These are phyloP conservation scores for Garcia nutans DNA, from an alignment of 345 rosid species.

Conservation along the genomic window DNA sequence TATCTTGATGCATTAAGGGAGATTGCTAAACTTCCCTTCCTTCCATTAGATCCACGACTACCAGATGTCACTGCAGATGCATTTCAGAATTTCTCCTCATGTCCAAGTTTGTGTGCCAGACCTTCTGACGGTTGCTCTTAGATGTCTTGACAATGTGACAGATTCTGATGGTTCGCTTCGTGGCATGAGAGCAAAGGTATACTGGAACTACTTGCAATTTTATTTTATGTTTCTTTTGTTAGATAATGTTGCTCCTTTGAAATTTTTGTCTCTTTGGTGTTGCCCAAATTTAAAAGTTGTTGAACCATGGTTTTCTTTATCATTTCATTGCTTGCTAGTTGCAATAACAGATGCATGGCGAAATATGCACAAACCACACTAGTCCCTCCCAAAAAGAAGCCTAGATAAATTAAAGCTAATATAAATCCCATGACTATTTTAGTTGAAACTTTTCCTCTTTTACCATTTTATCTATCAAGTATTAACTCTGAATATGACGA, in stretches of 20 bases:
- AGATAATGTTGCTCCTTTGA: neutral
- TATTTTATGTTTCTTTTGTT: neutral
- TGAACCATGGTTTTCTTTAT: neutral
- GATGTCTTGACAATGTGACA: conserved; percentile 78
- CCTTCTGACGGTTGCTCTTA: conserved; percentile 73
- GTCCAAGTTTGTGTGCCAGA: conserved; percentile 91
- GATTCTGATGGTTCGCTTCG: conserved; percentile 91
- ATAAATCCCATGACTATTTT: neutral
- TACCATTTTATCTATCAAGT: neutral
- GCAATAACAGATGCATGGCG: neutral
- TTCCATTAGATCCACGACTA: conserved; percentile 80
- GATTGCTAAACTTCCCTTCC: conserved; percentile 85
- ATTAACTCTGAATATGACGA: neutral
- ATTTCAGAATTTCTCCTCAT: conserved; percentile 72
- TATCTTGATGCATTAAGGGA: conserved; percentile 86
- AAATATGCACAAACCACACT: neutral
- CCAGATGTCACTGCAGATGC: conserved; percentile 50
- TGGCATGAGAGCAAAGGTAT: conserved; percentile 90
- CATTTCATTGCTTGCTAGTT: neutral
- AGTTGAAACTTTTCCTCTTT: neutral
- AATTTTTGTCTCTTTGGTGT: neutral
- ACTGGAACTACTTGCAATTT: conserved; percentile 4
- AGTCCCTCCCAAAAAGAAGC: neutral
- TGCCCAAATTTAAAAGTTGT: neutral
- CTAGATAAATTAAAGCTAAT: neutral